These are phyloP conservation scores for Ophiocordyceps unilateralis DNA, from an alignment of 2,329 filamentous ascomycete species.

Conservation along the genomic window DNA sequence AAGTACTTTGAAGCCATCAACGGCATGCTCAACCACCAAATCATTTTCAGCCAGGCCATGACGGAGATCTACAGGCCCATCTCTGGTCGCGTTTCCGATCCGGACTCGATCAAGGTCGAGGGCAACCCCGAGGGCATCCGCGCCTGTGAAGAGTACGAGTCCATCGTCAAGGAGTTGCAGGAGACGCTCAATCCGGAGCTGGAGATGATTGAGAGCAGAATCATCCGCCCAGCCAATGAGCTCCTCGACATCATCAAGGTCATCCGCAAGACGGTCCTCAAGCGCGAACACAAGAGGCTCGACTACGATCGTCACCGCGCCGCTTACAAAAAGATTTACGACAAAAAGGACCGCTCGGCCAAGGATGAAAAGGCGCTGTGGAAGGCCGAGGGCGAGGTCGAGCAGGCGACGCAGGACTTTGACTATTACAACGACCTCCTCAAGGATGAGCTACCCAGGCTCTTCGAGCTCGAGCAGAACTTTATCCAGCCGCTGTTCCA, in stretches of 20 bases:
- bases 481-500: slow-evolving; percentile 97
- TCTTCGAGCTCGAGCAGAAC: slow-evolving; percentile 77
- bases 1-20: slow-evolving; percentile 98
- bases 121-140: slow-evolving; percentile 86
- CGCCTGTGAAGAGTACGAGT: slow-evolving; percentile 93
- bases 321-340: slow-evolving; percentile 80
- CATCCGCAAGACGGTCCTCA: slow-evolving; percentile 72
- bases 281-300: slow-evolving; percentile 93
- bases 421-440: slow-evolving; percentile 96
- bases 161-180: slow-evolving; percentile 76
- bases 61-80: slow-evolving; percentile 97
- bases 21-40: slow-evolving; percentile 92
- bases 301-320: slow-evolving; percentile 83
- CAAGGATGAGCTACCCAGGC: slow-evolving; percentile 85
- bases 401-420: slow-evolving; percentile 85
- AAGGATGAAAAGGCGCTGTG: slow-evolving; percentile 98
- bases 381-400: slow-evolving; percentile 83
- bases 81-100: slow-evolving; percentile 86
- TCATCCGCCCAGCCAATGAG: slow-evolving; percentile 86
- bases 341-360: slow-evolving; percentile 89
- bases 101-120: slow-evolving; percentile 62
- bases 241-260: slow-evolving; percentile 88
- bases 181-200: slow-evolving; percentile 78
- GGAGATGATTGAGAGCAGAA: slow-evolving; percentile 88
- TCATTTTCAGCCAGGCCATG: slow-evolving; percentile 93